Percentiles rank a stretch among this genome's conserved stretches.
phyloP scores from a whole-genome alignment of 2,329 filamentous ascomycete genomes.

The Diaporthe citriasiana region DNA sequence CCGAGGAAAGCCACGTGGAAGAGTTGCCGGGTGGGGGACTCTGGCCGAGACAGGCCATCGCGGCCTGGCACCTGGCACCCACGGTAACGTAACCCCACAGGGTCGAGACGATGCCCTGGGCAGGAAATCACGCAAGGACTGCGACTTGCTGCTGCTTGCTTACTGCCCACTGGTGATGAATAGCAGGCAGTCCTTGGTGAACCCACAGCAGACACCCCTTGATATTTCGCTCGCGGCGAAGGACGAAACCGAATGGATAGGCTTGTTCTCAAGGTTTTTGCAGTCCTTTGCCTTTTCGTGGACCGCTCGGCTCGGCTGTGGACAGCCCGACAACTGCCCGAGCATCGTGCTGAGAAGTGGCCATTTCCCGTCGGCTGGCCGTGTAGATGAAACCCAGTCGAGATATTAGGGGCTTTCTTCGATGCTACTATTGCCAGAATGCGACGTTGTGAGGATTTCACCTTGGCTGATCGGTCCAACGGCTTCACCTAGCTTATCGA shows the following conservation, averaged over 20 bases:
- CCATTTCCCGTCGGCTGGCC: conserved; percentile 8
- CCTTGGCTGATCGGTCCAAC: conserved; percentile 13
- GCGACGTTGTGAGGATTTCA: conserved; percentile 30
- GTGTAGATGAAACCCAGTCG: conserved; percentile 39
- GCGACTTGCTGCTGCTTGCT: not conserved
- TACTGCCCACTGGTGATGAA: conserved; percentile 7
- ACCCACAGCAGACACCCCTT: conserved; percentile 27
- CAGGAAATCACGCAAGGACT: conserved; percentile 32
- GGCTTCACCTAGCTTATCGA: conserved; percentile 23
- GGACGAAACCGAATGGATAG: conserved; percentile 28
- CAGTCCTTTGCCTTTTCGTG: not conserved
- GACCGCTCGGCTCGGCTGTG: conserved; percentile 26
- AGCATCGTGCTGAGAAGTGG: not conserved
- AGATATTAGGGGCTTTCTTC: conserved; percentile 32
- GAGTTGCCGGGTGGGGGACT: conserved; percentile 3
- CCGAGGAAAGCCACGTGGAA: conserved; percentile 35
- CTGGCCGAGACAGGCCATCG: conserved; percentile 27
- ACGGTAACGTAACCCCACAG: conserved; percentile 29
- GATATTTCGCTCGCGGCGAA: conserved; percentile 31
- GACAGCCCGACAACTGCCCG: not conserved
- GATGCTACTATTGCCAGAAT: conserved; percentile 20
- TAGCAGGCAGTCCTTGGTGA: conserved; percentile 6
- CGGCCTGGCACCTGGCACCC: not conserved
- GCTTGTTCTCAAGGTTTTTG: not conserved
- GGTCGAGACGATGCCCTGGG: conserved; percentile 25